These are phyloP conservation scores for Colletotrichum sp. DNA, from an alignment of 2,329 filamentous ascomycete genomes.

Conservation along the genomic window DNA sequence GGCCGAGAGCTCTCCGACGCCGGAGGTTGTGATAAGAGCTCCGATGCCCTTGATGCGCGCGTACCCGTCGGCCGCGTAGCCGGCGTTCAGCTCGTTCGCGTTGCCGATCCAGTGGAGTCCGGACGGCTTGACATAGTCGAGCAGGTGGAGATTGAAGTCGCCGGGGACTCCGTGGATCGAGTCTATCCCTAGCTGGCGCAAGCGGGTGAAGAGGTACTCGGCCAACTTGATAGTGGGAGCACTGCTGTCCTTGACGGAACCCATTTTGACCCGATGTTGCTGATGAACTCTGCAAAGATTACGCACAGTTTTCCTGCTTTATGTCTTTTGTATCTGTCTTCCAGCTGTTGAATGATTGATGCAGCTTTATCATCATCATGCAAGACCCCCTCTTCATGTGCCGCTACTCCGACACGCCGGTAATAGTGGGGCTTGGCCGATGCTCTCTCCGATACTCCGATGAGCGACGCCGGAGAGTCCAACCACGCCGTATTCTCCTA, in stretches of 20 bases:
- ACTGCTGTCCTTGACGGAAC: not conserved
- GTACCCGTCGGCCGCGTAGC: slow-evolving; percentile 64
- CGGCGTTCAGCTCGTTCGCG: slow-evolving; percentile 63
- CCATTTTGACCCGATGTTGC: not conserved
- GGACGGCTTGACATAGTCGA: slow-evolving; percentile 41
- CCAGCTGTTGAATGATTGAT: not conserved
- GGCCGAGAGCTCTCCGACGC: slow-evolving; percentile 62
- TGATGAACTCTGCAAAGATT: not conserved
- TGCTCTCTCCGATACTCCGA: not conserved
- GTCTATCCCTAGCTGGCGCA: slow-evolving; percentile 63
- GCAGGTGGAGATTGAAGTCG: slow-evolving; percentile 42
- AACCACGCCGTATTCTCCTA: not conserved
- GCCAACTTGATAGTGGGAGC: slow-evolving; percentile 47
- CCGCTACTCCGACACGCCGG: not conserved
- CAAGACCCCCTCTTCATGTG: not conserved
- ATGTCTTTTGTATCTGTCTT: no score
- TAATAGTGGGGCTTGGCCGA: not conserved
- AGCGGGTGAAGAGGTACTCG: slow-evolving; percentile 65
- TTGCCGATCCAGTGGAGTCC: slow-evolving; percentile 54
- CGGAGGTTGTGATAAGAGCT: slow-evolving; percentile 63
- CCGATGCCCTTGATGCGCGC: slow-evolving; percentile 56
- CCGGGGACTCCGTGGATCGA: slow-evolving; percentile 59
- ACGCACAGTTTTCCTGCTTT: not conserved
- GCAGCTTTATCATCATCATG: not conserved
- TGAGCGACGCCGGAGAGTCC: not conserved